Evolutionary conservation across 768 basidiomycete genomes (phyloP), one percentile per base, ranked within the genome.

Genomic region (Xerocomus spinulosus): DNA sequence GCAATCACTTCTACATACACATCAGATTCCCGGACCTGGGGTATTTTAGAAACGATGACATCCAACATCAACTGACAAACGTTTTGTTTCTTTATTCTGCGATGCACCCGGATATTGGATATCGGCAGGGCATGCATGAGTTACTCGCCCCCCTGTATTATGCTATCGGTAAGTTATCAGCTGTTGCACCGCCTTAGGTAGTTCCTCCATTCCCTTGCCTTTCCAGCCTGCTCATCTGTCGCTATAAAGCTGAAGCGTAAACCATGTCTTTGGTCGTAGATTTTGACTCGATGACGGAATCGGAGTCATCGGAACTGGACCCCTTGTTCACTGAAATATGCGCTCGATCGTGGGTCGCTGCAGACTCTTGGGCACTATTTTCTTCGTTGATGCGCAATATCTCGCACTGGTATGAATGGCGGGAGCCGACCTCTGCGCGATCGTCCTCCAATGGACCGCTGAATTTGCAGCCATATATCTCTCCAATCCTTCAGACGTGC

Each of bases 91-190:
- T 98, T 21, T 88, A 87, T 64, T 83, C 87, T 13, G 74, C 80
- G 33, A 78, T 81, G 61, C 82, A 94, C 62, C 82, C 89, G 2
- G 75, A 84, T 33, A 80, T 95, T 18, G 92, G 93, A 18, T 99
- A 99, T 63, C 81, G 96, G 25, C 96, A 99, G 74, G 95, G 96
- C 44, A 98, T 99, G 96, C 96, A 99, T 60, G 96, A 99, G 62
- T 70, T 98, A 9, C 77, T 97, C 18, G 96, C 94, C 4, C 86
- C 91, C 0, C 66, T 97, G 24, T 89, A 90, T 57, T 82, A 88
- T 59, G 85, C 85, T 40, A 44, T 63, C 42, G 67, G 67, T 67
- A 56, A 51, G 67, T 57, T 35, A 25, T 40, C 12, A 35, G 17
- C 17, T 28, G 18, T 38, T 28, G 26, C 23, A 35, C 40, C 38